phyloP scores from a whole-genome alignment of 2,329 filamentous ascomycete genomes.

The Alternaria sp. region DNA sequence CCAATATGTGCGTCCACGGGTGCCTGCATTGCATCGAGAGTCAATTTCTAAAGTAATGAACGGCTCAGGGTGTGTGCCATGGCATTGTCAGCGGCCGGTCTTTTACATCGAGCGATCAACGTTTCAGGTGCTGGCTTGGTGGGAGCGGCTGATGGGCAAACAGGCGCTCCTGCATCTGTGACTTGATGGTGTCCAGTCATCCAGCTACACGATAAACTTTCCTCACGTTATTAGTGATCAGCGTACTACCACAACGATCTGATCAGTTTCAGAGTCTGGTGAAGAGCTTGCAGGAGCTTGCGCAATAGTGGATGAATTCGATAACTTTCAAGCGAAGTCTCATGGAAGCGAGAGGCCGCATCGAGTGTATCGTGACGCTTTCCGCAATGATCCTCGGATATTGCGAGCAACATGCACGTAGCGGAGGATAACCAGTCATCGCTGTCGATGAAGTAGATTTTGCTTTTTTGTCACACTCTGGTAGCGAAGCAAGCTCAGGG shows the following conservation, averaged over 20 bases:
- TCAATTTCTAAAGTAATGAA: slow-evolving; percentile 1
- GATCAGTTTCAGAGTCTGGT: background rate
- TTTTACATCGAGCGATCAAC: slow-evolving; percentile 1
- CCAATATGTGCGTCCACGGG: slow-evolving; percentile 5
- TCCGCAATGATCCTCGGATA: slow-evolving; percentile 12
- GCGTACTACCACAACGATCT: slow-evolving; percentile 4
- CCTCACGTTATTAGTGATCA: slow-evolving; percentile 7
- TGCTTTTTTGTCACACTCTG: slow-evolving; percentile 14
- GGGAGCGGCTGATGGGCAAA: background rate
- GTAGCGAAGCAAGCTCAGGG: slow-evolving; percentile 12
- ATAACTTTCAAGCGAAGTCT: slow-evolving; percentile 1
- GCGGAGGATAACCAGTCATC: slow-evolving; percentile 7
- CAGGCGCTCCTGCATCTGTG: background rate
- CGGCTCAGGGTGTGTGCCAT: slow-evolving; percentile 6
- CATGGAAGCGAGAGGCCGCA: background rate
- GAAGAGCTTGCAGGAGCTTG: background rate
- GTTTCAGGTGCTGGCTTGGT: background rate
- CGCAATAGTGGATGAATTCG: slow-evolving; percentile 1
- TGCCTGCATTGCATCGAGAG: slow-evolving; percentile 19
- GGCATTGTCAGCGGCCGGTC: background rate
- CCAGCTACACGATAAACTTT: slow-evolving; percentile 7
- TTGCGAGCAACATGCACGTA: slow-evolving; percentile 5
- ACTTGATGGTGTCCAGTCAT: background rate
- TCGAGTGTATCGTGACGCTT: slow-evolving; percentile 7
- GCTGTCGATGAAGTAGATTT: slow-evolving; percentile 1